A percentile compares a stretch with the other conserved stretches of the same genome.
phyloP scores from a whole-genome alignment of 75 land plant species.

The Cryptomeria japonica region DNA sequence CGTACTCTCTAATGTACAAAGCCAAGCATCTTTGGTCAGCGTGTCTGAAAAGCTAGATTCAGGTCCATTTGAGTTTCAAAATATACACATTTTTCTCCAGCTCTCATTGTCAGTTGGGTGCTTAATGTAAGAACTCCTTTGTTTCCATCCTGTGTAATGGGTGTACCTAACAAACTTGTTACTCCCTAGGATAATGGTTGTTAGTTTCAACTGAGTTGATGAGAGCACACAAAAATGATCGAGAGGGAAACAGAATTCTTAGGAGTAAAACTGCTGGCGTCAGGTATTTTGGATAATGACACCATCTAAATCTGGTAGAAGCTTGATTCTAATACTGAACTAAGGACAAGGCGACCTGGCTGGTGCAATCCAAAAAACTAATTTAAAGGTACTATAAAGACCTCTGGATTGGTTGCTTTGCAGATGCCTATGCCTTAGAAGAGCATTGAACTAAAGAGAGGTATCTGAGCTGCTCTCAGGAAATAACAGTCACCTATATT shows the following conservation, averaged over 20 bases:
- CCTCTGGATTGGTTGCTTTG: background rate
- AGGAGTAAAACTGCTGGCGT: background rate
- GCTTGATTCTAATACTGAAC: background rate
- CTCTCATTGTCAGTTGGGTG: background rate
- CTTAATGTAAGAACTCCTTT: background rate
- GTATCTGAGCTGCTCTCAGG: background rate
- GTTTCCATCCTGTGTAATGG: background rate
- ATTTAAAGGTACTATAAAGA: background rate
- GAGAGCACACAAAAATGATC: background rate
- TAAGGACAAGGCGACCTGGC: background rate
- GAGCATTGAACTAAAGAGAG: background rate
- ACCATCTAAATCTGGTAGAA: background rate
- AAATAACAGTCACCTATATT: background rate
- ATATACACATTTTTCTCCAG: background rate
- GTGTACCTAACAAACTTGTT: background rate
- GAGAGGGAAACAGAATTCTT: background rate
- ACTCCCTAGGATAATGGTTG: background rate
- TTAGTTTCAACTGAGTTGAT: background rate
- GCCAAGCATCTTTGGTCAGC: background rate
- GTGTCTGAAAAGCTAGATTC: too few species aligned
- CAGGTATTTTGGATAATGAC: background rate
- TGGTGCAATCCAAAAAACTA: background rate
- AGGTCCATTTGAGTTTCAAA: background rate
- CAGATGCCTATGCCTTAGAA: background rate
- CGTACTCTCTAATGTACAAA: background rate